phyloP scores from a whole-genome alignment of 164 flowering plant species.

The Sextonia rubra region DNA sequence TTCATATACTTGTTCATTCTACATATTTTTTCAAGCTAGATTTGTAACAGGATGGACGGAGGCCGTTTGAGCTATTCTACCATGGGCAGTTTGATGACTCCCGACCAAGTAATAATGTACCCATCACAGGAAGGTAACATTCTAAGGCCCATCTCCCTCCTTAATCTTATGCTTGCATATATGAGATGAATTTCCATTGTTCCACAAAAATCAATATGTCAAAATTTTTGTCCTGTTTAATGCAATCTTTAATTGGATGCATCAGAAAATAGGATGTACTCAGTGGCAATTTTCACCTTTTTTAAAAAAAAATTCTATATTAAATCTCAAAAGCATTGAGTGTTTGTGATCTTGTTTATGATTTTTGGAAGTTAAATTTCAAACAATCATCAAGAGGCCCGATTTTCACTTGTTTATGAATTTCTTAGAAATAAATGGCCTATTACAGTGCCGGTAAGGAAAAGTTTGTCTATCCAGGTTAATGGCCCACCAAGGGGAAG shows the following conservation, averaged over 20 bases:
- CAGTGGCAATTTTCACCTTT: not conserved
- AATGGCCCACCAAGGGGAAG: too few species aligned
- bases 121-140: slow-evolving; percentile 72
- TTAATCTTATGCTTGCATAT: not conserved
- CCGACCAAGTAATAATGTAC: slow-evolving; percentile 67
- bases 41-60: slow-evolving; percentile 69
- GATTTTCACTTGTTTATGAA: too few species aligned
- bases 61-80: slow-evolving; percentile 90
- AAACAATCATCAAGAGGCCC: too few species aligned
- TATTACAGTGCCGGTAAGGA: too few species aligned
- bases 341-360: not conserved
- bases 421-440: too few species aligned
- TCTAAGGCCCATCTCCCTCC: not conserved
- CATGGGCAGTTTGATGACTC: slow-evolving; percentile 98
- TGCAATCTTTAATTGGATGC: not conserved
- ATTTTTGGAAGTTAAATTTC: too few species aligned
- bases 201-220: not conserved
- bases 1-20: not conserved
- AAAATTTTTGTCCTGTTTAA: not conserved
- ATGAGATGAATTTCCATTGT: not conserved
- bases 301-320: too few species aligned
- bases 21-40: slow-evolving; percentile 1
- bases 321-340: not conserved
- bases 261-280: not conserved
- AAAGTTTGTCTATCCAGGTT: too few species aligned